Base-by-base conservation (phyloP, 169 alveolate species). In the Cryptosporidium xiaoi region DNA sequence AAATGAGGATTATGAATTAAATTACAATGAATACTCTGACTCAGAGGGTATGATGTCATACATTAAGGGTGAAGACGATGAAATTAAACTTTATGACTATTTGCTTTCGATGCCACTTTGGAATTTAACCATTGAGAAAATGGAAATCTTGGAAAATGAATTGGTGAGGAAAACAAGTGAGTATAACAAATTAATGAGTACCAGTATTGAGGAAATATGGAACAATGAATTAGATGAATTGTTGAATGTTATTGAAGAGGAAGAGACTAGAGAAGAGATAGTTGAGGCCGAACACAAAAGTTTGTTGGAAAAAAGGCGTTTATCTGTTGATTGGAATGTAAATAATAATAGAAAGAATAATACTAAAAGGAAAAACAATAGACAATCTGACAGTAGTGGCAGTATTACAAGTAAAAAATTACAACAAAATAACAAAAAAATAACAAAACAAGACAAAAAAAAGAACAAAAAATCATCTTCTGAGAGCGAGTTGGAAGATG, bases 61-160 rank as follows among this genome's bases (percentile, higher is more conserved):
- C 36, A 5, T 66, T 51, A 65, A 16, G 12, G 15, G 40, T 48
- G 56, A 84, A 33, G 87, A 56, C n/a, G 33, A 46, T 18, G 90
- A 87, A 71, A 53, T 55, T 18, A 71, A 66, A 40, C 98, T 94
- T 84, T 98, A 93, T 93, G 98, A 98, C 92, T 98, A 98, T 83
- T 93, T 98, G 82, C 94, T 97, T 48, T 94, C 96, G 48, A 95
- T 97, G 99, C 97, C 99, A 29, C 92, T 98, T 82, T 96, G 97
- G 96, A 93, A 96, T 56, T 94, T 98, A 33, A 97, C 99, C 8
- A 93, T 93, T 13, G 99, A 98, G 90, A 96, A 93, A 90, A 98
- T 98, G 51, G 97, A 95, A 3, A 51, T 77, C 12, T 20, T 77
- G 33, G 64, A 77, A 40, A 46, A 51, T 20, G 87, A 77, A 65